Evolutionary conservation across 2,329 filamentous ascomycete species (phyloP), one percentile per base, ranked within the genome.

Genomic region (Ascomycota sp.): DNA sequence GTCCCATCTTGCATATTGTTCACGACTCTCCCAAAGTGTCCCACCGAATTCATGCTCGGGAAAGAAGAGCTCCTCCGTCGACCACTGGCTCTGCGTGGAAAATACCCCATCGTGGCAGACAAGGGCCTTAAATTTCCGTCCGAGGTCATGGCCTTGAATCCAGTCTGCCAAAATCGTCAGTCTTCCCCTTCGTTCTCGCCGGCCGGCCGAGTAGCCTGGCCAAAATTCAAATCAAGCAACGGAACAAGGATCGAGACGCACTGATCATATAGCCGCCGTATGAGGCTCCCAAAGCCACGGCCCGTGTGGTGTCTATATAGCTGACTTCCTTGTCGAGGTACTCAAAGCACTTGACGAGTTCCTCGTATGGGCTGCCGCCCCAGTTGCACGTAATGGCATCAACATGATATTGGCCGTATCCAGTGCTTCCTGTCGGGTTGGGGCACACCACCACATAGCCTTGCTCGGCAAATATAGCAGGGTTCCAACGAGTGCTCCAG

Each of bases 91-190:
- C 34, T 72, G 56, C 1, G 72, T 76, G 44, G 72, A 77, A 53
- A 84, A 89, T 35, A 84, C 76, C 32, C 83, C 83, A 43, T 92
- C 82, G 49, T 92, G 83, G 44, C 75, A 83, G 25, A 92, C 82
- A 4, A 93, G 64, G 0, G 82, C 82, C 53, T 81, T 81, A 66
- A 93, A 91, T 43, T 76, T 72, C 25, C 80, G 72, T 13, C 82
- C 83, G 0, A 93, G 65, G 1, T 70, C 65, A 40, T 89, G 77
- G 7, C 84, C 84, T 54, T 92, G 82, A 44, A 92, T 82, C 83
- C 84, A 92, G 50, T 92, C 65, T 64, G 27, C 38, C 25, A 8
- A 54, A 50, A 49, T 6, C 21, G 39, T 52, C 30, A 53, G 45
- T 33, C 35, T 6, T n/a, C 21, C 25, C 9, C 7, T 25, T 11